phyloP scores from a whole-genome alignment of 2,329 filamentous ascomycete genomes.

The Cytospora leucostoma region DNA sequence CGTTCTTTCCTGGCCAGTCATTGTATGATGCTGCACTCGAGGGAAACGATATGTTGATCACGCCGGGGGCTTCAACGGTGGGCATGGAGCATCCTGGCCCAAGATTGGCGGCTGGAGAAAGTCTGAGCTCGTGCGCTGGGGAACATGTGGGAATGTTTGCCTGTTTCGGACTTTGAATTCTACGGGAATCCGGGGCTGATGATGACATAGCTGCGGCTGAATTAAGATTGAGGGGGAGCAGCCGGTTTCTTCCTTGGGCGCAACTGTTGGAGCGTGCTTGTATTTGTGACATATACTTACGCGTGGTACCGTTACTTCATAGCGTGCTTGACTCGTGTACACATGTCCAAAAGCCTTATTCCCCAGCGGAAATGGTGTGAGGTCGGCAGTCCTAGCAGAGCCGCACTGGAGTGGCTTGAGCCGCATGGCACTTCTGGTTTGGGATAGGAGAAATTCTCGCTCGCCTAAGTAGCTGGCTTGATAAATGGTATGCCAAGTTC shows the following conservation, averaged over 20 bases:
- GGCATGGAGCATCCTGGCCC: constrained; percentile 44
- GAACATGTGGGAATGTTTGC: constrained; percentile 45
- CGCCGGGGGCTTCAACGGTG: constrained; percentile 49
- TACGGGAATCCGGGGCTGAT: constrained; percentile 53
- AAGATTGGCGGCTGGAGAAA: constrained; percentile 41
- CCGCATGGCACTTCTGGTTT: background rate
- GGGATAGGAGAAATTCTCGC: background rate
- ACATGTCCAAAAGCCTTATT: too few species aligned
- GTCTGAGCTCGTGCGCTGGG: constrained; percentile 45
- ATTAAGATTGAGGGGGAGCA: constrained; percentile 21
- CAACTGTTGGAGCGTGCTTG: too few species aligned
- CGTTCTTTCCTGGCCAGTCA: constrained; percentile 41
- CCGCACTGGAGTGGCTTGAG: background rate
- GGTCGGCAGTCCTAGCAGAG: background rate
- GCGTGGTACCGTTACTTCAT: too few species aligned
- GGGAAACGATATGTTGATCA: constrained; percentile 50
- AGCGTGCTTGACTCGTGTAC: too few species aligned
- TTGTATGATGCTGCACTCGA: constrained; percentile 48
- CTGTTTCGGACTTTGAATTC: constrained; percentile 45
- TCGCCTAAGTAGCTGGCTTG: too few species aligned
- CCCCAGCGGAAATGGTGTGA: background rate
- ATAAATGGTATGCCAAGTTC: too few species aligned
- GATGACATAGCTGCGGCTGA: constrained; percentile 45
- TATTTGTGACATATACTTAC: too few species aligned
- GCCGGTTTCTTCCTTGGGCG: too few species aligned